A percentile compares a stretch with the other conserved stretches of the same genome.
These are phyloP conservation scores for Pseudogymnoascus sp. DNA, from an alignment of 2,329 filamentous ascomycete genomes.

Conservation along the genomic window DNA sequence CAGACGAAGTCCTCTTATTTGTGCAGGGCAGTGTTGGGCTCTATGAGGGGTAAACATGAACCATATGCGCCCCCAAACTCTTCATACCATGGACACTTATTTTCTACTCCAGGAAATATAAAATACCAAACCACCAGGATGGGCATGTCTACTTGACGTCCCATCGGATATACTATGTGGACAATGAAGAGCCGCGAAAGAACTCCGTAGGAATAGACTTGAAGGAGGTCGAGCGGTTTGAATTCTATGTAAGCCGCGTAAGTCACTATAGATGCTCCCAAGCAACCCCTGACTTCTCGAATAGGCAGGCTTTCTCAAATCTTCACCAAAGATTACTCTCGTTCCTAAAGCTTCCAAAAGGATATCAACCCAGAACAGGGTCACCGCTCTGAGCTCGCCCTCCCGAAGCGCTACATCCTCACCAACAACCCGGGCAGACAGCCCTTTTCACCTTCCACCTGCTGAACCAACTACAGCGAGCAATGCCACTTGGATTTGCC, in stretches of 20 bases:
- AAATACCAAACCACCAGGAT: conserved; percentile 88
- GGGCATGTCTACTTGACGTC: conserved; percentile 95
- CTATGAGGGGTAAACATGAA: conserved; percentile 77
- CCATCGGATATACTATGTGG: conserved; percentile 91
- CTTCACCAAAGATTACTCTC: conserved; percentile 86
- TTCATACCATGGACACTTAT: conserved; percentile 11
- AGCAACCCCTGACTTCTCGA: neutral
- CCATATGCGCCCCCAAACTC: neutral
- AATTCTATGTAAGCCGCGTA: conserved; percentile 64
- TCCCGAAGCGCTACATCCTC: conserved; percentile 42
- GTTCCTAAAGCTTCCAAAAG: conserved; percentile 73
- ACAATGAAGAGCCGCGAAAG: conserved; percentile 76
- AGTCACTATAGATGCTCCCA: conserved; percentile 11
- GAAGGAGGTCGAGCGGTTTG: conserved; percentile 82
- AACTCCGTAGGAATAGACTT: conserved; percentile 80
- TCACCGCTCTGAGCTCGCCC: conserved; percentile 38
- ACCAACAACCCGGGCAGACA: conserved; percentile 39
- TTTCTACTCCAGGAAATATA: conserved; percentile 65
- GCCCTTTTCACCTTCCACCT: conserved; percentile 36
- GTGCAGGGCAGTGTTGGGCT: conserved; percentile 96
- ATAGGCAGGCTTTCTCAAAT: conserved; percentile 86
- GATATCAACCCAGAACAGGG: conserved; percentile 49
- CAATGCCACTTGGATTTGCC: conserved; percentile 85
- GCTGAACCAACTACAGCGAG: conserved; percentile 43
- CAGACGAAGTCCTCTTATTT: conserved; percentile 90